Percentiles rank a stretch among this genome's conserved stretches.
Evolutionary conservation across 768 basidiomycete genomes (phyloP).

Genomic region (Tricholoma terreum): DNA sequence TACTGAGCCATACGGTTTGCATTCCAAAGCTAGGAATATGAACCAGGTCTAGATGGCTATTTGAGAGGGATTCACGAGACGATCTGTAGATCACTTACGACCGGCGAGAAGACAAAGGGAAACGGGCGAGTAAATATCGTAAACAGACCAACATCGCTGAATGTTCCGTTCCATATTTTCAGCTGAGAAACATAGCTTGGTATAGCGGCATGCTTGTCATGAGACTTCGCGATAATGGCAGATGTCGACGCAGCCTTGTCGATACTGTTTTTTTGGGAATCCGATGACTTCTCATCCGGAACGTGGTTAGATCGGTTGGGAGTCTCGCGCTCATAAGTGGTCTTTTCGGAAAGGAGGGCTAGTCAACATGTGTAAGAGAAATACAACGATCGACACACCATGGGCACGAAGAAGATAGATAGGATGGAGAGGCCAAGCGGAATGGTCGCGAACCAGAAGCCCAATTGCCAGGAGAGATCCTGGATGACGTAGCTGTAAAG

Average conservation of each 20-base stretch:
- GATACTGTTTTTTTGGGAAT: constrained; percentile 12
- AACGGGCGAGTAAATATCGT: constrained; percentile 39
- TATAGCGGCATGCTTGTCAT: constrained; percentile 3
- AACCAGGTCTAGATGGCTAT: constrained; percentile 28
- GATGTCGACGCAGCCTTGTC: constrained; percentile 6
- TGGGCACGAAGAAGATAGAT: constrained; percentile 42
- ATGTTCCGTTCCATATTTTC: constrained; percentile 35
- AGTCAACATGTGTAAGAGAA: no score
- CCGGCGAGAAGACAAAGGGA: constrained; percentile 41
- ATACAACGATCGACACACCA: constrained; percentile 21
- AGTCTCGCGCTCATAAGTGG: constrained; percentile 27
- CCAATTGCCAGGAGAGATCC: constrained; percentile 41
- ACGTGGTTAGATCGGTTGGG: constrained; percentile 19
- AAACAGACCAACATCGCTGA: constrained; percentile 31
- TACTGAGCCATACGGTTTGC: constrained; percentile 45
- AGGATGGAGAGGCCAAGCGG: constrained; percentile 35
- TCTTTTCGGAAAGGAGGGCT: constrained; percentile 19
- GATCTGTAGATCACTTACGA: constrained; percentile 23
- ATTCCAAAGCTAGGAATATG: constrained; percentile 37
- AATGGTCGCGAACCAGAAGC: constrained; percentile 48
- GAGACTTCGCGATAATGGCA: neutral
- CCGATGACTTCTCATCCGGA: neutral
- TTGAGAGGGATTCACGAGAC: no score
- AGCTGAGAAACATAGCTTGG: constrained; percentile 34
- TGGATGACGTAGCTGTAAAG: constrained; percentile 47